A percentile compares a stretch with the other conserved stretches of the same genome.
These are phyloP conservation scores for Stramenopiles sp. DNA, from an alignment of 352 stramenopile species.

Conservation along the genomic window DNA sequence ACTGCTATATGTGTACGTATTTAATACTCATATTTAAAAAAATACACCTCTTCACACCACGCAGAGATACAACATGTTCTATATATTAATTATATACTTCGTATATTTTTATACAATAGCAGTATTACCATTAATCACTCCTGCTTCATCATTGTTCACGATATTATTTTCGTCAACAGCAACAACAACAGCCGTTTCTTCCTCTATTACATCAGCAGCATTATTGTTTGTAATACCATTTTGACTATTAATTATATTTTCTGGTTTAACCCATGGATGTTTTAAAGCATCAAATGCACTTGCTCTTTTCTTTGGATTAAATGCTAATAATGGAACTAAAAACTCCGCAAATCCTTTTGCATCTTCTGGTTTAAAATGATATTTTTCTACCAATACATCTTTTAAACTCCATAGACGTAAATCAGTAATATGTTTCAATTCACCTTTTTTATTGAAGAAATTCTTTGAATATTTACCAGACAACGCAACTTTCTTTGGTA, in stretches of 20 bases:
- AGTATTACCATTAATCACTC: no score
- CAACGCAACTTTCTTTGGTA: slow-evolving; percentile 77
- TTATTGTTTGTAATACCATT: not conserved
- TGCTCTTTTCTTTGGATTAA: slow-evolving; percentile 55
- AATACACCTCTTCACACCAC: no score
- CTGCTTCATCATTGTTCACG: no score
- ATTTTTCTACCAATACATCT: slow-evolving; percentile 87
- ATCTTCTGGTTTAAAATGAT: slow-evolving; percentile 61
- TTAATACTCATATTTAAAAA: no score
- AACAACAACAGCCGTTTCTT: no score
- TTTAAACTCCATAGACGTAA: slow-evolving; percentile 93
- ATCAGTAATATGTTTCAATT: slow-evolving; percentile 89
- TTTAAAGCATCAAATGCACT: slow-evolving; percentile 75
- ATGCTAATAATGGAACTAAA: slow-evolving; percentile 74
- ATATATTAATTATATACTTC: no score
- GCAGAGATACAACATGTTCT: no score
- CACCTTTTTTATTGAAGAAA: slow-evolving; percentile 90
- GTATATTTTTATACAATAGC: no score
- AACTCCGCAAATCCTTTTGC: slow-evolving; percentile 73
- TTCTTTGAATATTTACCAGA: slow-evolving; percentile 73
- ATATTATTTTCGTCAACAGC: no score
- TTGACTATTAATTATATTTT: slow-evolving; percentile 8
- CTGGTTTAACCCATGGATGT: slow-evolving; percentile 71
- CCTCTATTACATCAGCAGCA: no score
- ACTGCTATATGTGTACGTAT: no score